Evolutionary conservation across 345 rosid species (phyloP), one percentile per base, ranked within the genome.

Genomic region (Lepidium aucheri): DNA sequence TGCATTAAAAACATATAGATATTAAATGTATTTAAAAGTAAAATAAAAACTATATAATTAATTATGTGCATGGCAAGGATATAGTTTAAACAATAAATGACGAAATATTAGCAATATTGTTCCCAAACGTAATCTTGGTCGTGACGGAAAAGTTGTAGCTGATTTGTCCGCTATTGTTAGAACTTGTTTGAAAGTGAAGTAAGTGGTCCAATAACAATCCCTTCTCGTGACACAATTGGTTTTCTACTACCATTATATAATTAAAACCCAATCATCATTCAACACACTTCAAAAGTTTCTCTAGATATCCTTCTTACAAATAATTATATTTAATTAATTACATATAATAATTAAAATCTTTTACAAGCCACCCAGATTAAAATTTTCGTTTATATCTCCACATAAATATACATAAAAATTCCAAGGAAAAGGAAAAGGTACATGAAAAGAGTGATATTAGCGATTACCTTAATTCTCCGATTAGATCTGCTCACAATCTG

Each of bases 151-250:
- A 28, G 32, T 5, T 28, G 32, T 28, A 28, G 32, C 32, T 28
- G 32, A 28, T 8, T 40, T 50, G 66, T 64, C 34, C 46, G 47
- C 70, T 28, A 28, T 6, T 72, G 70, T 14, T 39, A 11, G 16
- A 13, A 26, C 17, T 58, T 65, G 56, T 65, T 15, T n/a, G 54
- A 13, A 34, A 17, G 55, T 65, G 67, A 43, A 41, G 53, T 42
- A 35, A 43, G 63, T 59, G 77, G 77, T 59, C 72, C 72, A 73
- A 59, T 73, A 52, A 18, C 1, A 59, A 52, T 6, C 18, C 67
- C 8, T 16, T n/a, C 50, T 59, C 72, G 62, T 66, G 77, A 66
- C 63, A 52, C 28, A 59, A 45, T 52, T 9, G 30, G 22, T 22
- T 28, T 28, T 40, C 13, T 16, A 40, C 44, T 6, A 36, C 6